phyloP scores from a whole-genome alignment of 2,329 filamentous ascomycete genomes.

The Ceratocystis ficicola region DNA sequence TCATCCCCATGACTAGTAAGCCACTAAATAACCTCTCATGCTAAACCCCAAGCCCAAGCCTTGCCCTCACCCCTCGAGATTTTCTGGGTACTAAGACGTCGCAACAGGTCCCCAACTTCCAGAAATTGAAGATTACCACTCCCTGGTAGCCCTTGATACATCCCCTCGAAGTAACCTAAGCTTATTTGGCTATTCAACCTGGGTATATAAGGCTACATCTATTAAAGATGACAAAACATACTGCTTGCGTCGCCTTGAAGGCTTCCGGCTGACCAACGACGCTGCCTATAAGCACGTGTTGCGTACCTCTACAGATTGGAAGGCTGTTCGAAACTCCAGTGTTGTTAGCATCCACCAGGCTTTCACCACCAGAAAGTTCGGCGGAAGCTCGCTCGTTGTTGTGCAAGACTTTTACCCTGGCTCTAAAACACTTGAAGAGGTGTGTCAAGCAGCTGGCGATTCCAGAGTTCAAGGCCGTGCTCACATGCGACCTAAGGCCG shows the following conservation, averaged over 20 bases:
- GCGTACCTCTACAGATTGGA: slow-evolving; percentile 77
- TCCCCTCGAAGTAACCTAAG: slow-evolving; percentile 60
- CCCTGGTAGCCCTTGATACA: slow-evolving; percentile 77
- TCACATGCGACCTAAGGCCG: slow-evolving; percentile 32
- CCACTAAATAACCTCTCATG: not conserved
- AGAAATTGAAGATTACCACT: slow-evolving; percentile 78
- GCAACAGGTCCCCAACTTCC: slow-evolving; percentile 50
- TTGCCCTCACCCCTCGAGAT: not conserved
- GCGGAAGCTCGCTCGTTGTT: slow-evolving; percentile 80
- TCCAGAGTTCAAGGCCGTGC: slow-evolving; percentile 23
- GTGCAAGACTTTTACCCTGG: slow-evolving; percentile 88
- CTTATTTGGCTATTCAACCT: slow-evolving; percentile 78
- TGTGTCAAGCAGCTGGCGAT: slow-evolving; percentile 46
- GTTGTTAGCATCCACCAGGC: slow-evolving; percentile 82
- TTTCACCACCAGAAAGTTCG: slow-evolving; percentile 86
- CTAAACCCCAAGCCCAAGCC: too few relatives aligned
- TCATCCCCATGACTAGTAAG: slow-evolving; percentile 53
- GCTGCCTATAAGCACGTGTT: slow-evolving; percentile 71
- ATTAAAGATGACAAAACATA: slow-evolving; percentile 83
- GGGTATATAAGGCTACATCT: slow-evolving; percentile 90
- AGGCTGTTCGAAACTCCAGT: slow-evolving; percentile 65
- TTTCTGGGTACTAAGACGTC: not conserved
- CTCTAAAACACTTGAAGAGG: slow-evolving; percentile 77
- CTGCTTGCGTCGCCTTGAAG: slow-evolving; percentile 51
- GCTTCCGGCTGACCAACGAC: slow-evolving; percentile 78